phyloP scores from a whole-genome alignment of 164 flowering plant species.

The Chloranthus sessilifolius region DNA sequence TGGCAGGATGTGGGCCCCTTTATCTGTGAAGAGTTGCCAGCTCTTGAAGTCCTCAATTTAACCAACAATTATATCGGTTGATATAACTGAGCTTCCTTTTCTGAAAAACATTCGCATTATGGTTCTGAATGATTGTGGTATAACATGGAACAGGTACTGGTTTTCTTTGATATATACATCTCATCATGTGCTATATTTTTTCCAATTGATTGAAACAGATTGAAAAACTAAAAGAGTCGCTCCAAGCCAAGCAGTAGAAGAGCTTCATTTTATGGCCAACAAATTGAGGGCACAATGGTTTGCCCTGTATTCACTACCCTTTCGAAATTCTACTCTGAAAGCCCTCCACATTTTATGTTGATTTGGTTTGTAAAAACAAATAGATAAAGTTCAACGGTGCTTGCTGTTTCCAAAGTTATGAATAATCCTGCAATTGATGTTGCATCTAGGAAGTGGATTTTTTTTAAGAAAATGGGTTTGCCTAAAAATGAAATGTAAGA shows the following conservation, averaged over 20 bases:
- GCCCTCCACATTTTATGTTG: too few relatives aligned
- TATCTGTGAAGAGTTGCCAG: constrained; percentile 64
- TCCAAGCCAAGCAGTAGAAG: constrained; percentile 64
- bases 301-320: too few relatives aligned
- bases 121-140: constrained; percentile 69
- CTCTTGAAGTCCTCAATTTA: constrained; percentile 61
- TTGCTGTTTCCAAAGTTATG: too few relatives aligned
- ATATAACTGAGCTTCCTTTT: constrained; percentile 34
- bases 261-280: constrained; percentile 89
- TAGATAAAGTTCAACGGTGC: too few relatives aligned
- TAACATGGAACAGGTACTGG: constrained; percentile 83
- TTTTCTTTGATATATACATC: too few relatives aligned
- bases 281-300: constrained; percentile 52
- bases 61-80: constrained; percentile 49
- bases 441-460: too few relatives aligned
- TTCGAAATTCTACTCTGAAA: too few relatives aligned
- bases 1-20: constrained; percentile 62
- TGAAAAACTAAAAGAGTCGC: constrained; percentile 57
- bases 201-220: constrained; percentile 41
- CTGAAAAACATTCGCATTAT: constrained; percentile 51
- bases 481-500: too few relatives aligned
- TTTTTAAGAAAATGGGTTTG: too few relatives aligned
- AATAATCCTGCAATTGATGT: too few relatives aligned
- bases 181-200: neutral
- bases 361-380: too few relatives aligned